Percentiles rank a stretch among this genome's conserved stretches.
These are phyloP conservation scores for Dispira parvispora DNA, from an alignment of 192 early-diverging fungal genomes.

Conservation along the genomic window DNA sequence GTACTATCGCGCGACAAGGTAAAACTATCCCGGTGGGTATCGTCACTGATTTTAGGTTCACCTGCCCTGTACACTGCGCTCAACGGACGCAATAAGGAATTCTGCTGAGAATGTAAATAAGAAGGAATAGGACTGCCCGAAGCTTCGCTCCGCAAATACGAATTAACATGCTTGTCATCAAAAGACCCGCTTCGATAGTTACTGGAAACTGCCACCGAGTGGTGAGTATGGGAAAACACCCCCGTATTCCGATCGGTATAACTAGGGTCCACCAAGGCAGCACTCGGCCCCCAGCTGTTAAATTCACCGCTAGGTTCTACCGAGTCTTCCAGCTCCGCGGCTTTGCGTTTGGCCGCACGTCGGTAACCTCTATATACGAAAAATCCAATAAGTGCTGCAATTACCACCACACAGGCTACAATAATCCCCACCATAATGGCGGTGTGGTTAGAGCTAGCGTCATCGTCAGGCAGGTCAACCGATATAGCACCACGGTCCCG, in stretches of 20 bases:
- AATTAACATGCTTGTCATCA: too few relatives aligned
- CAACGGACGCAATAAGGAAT: neutral
- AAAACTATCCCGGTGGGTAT: neutral
- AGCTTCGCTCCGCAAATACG: too few relatives aligned
- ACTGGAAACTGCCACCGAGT: neutral
- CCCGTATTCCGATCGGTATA: neutral
- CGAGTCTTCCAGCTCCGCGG: neutral
- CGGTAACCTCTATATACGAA: neutral
- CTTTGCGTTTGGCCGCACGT: neutral
- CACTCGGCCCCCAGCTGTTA: neutral
- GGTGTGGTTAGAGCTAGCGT: neutral
- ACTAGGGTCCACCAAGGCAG: neutral
- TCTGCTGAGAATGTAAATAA: neutral
- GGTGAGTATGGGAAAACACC: neutral
- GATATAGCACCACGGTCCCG: too few relatives aligned
- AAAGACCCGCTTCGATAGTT: too few relatives aligned
- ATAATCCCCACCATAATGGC: constrained; percentile 1
- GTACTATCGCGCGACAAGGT: neutral
- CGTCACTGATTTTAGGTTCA: neutral
- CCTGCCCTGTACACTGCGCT: neutral
- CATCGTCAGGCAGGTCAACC: too few relatives aligned
- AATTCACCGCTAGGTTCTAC: neutral
- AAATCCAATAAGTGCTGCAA: constrained; percentile 1
- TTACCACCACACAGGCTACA: constrained; percentile 2
- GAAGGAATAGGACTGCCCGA: neutral